These are phyloP conservation scores for Leccinellum rugosiceps DNA, from an alignment of 768 basidiomycete species.

Conservation along the genomic window DNA sequence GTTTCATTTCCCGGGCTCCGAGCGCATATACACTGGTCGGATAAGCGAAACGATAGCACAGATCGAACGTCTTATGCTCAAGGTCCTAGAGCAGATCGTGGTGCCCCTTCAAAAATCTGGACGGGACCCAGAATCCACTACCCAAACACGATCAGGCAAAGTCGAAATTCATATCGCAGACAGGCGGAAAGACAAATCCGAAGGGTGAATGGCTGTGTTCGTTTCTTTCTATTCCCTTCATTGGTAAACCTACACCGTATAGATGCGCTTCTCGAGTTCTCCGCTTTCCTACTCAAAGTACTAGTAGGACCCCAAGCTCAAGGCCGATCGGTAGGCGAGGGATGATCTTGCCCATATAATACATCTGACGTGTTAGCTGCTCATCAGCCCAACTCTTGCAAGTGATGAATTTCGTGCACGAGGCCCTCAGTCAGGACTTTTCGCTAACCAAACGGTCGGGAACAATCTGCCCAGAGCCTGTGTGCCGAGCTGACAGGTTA, in stretches of 20 bases:
- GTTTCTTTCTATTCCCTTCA: constrained; percentile 2
- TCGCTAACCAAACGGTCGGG: constrained; percentile 65
- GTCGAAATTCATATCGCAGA: constrained; percentile 36
- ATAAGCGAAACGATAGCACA: constrained; percentile 23
- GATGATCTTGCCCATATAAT: neutral
- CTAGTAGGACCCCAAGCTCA: constrained; percentile 33
- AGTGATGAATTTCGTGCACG: constrained; percentile 67
- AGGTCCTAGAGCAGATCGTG: constrained; percentile 33
- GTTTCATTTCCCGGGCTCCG: neutral
- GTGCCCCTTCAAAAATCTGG: constrained; percentile 8
- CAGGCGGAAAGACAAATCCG: constrained; percentile 30
- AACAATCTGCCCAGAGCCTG: constrained; percentile 4
- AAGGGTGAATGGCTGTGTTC: constrained; percentile 24
- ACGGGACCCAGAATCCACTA: neutral
- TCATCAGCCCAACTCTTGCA: constrained; percentile 63
- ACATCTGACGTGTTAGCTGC: neutral
- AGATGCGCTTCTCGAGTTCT: constrained; percentile 25
- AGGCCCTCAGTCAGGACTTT: constrained; percentile 51
- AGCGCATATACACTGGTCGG: constrained; percentile 3
- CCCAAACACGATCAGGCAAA: constrained; percentile 13
- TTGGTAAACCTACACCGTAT: neutral
- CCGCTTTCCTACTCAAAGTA: constrained; percentile 36
- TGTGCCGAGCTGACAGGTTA: neutral
- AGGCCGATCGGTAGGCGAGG: constrained; percentile 39
- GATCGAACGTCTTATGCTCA: constrained; percentile 30